Percentiles rank a stretch among this genome's conserved stretches.
These are phyloP conservation scores for Clonostachys chloroleuca DNA, from an alignment of 2,329 filamentous ascomycete genomes.

Conservation along the genomic window DNA sequence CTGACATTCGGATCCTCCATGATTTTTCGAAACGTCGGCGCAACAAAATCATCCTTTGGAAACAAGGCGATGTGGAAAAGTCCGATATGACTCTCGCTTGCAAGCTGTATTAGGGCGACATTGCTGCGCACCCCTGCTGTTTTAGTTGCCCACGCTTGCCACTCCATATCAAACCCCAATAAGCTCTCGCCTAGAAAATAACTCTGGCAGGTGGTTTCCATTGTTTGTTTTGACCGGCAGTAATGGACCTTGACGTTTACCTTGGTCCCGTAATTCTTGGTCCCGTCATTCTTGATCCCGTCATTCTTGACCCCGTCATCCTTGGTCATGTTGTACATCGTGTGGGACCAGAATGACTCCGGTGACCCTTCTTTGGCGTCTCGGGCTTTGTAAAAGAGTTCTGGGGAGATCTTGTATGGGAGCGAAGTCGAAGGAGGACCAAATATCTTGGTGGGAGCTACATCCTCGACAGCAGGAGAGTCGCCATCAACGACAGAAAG, in stretches of 20 bases:
- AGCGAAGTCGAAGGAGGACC: constrained; percentile 10
- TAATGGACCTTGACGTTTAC: constrained; percentile 67
- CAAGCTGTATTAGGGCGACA: constrained; percentile 79
- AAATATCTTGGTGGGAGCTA: background rate
- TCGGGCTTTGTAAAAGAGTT: constrained; percentile 14
- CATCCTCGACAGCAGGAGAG: background rate
- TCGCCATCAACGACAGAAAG: background rate
- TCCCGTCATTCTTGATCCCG: background rate
- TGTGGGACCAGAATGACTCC: constrained; percentile 59
- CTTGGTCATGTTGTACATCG: constrained; percentile 55
- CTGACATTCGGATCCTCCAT: constrained; percentile 66
- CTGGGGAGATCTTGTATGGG: constrained; percentile 19
- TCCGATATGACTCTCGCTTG: constrained; percentile 69
- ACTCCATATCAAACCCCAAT: constrained; percentile 89
- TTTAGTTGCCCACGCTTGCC: constrained; percentile 52
- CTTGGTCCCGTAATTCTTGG: background rate
- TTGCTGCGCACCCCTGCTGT: constrained; percentile 55
- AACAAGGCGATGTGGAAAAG: constrained; percentile 78
- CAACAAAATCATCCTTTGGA: constrained; percentile 52
- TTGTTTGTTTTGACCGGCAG: constrained; percentile 62
- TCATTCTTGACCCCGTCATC: constrained; percentile 30
- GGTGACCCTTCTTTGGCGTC: background rate
- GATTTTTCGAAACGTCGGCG: constrained; percentile 65
- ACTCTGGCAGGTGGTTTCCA: constrained; percentile 59
- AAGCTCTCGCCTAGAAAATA: constrained; percentile 67